Conservation (phyloP, 129 eudicot species). For the Chrysanthemum makinoi region DNA sequence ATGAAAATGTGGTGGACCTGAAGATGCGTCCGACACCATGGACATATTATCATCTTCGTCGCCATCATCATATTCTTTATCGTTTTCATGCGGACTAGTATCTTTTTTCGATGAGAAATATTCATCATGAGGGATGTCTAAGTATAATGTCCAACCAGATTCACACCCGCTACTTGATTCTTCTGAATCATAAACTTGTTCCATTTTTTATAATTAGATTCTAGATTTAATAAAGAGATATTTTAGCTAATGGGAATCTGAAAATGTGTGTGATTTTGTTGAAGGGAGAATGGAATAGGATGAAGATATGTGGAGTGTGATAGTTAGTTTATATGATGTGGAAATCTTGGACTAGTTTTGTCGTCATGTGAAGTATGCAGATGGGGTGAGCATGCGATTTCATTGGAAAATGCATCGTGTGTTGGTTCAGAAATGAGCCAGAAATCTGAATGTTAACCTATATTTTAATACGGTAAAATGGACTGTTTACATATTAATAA, state of each 20-base stretch:
- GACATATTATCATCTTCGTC: constrained; percentile 70
- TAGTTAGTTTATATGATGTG: constrained; percentile 26
- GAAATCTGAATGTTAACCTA: constrained; percentile 2
- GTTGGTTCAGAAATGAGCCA: constrained; percentile 23
- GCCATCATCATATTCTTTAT: constrained; percentile 23
- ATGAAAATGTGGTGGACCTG: constrained; percentile 76
- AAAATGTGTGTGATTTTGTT: not conserved
- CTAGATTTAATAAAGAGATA: not conserved
- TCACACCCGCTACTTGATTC: constrained; percentile 68
- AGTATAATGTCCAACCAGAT: constrained; percentile 88
- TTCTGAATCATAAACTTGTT: constrained; percentile 44
- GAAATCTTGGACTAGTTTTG: constrained; percentile 56
- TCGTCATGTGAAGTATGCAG: constrained; percentile 37
- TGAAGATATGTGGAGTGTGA: constrained; percentile 39
- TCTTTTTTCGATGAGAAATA: constrained; percentile 11
- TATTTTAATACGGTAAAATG: not conserved
- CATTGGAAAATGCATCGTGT: constrained; percentile 49
- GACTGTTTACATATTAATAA: not conserved
- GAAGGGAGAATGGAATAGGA: constrained; percentile 14
- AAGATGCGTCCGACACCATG: constrained; percentile 89
- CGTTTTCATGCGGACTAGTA: constrained; percentile 7
- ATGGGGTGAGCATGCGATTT: constrained; percentile 37
- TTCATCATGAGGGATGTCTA: constrained; percentile 39
- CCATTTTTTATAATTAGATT: constrained; percentile 31
- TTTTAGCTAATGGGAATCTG: constrained; percentile 7